Evolutionary conservation across 2,329 filamentous ascomycete genomes (phyloP), one percentile per base, ranked within the genome.

Genomic region (Cryphonectria parasitica): DNA sequence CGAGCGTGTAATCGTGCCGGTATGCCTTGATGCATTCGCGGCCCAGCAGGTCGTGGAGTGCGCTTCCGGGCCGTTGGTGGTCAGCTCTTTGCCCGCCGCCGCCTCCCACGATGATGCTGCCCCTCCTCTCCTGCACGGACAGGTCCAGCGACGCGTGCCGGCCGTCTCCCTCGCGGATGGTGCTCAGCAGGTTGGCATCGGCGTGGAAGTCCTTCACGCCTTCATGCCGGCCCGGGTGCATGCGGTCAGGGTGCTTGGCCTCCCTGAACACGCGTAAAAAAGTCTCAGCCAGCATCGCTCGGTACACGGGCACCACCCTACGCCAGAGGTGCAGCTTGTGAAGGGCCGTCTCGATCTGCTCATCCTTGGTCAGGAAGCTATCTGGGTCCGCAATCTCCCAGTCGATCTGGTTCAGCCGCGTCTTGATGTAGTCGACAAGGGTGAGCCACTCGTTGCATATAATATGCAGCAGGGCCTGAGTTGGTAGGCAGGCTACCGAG

Each of bases 351-450:
- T 74, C 70, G 66, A 75, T 73, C 45, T 74, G 71, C 54, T 74
- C 72, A 10, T 73, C 70, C 25, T 73, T 65, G 22, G 73, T 54
- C 43, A 75, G 64, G 67, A 77, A 77, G 58, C 74, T 66, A 31
- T 72, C 34, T 1, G 76, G 76, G 45, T 74, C 74, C 13, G 74
- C 73, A 36, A 78, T 74, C 39, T 77, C 75, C 74, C 75, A 75
- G 64, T 78, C 76, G 0, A 78, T 69, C 61, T 77, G 76, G 49
- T 72, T 74, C 22, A 78, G 54, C 15, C 76, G 74, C 10, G 76
- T 75, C 65, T 77, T 78, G 71, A 78, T 75, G 54, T 77, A 78
- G 61, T 77, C 76, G 11, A 71, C 67, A 66, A 78, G 72, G 0
- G 75, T 77, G 11, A 75, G 71, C 76, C 76, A 77, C 62, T 78